Base-by-base conservation (phyloP, 108 stramenopile species). In the Nitzschia sp. region DNA sequence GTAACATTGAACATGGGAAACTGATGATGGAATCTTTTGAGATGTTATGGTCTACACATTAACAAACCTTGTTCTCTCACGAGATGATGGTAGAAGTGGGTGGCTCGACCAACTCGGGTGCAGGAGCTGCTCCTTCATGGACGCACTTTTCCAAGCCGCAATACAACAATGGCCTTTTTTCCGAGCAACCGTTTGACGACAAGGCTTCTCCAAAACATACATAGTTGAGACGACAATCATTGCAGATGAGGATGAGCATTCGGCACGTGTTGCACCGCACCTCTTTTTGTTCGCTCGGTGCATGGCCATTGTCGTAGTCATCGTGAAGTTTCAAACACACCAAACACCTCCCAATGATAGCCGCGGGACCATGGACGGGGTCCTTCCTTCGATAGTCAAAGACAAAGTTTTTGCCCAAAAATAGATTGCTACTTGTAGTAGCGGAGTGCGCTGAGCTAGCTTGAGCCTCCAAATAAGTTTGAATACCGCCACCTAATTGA, bases 271-370 rank as follows among this genome's bases (percentile, higher is more conserved):
- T 86, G 76, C 93, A 94, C 33, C 93, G 77, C 4, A 89, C 87
- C 55, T 90, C 93, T 53, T 83, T 83, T 46, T 81, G 77, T 58
- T 91, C 88, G 29, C 63, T 72, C 11, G 93, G 89, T 9, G 89
- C 76, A 72, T 86, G 82, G 3, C 93, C 93, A 74, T 94, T 91
- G 76, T 94, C 93, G 62, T 89, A 94, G 53, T 94, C 93, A 71
- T 94, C 93, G 64, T 91, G 93, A 24, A 83, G 75, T 26, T 6
- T 57, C 36, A 32, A 23, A 61, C 93, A 94, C 17, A 90, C 53
- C 9, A 94, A 59, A 55, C 93, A 94, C 35, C 32, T 64, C 4
- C 92, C 92, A 23, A 88, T 78, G 6, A 62, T 25, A 4, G 49
- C 19, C 4, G 77, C 68, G 11, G n/a, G 26, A 26, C 77, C 76